Conservation (phyloP, 2,329 filamentous ascomycete genomes). For the Didymella pinodella region DNA sequence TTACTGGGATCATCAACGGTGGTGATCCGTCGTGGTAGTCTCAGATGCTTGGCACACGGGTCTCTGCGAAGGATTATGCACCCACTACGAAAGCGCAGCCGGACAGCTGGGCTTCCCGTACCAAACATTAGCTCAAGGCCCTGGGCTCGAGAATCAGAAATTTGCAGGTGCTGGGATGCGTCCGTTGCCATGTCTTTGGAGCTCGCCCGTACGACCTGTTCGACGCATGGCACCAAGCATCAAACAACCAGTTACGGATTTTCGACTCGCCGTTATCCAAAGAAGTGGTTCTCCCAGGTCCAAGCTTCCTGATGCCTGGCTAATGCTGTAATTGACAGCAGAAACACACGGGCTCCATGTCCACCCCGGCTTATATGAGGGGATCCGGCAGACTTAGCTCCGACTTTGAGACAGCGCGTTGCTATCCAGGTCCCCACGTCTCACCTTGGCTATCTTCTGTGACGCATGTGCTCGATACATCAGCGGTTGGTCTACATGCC, state of each 20-base stretch:
- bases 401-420: slow-evolving; percentile 50
- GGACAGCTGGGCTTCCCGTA: background rate
- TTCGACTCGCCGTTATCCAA: slow-evolving; percentile 32
- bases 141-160: background rate
- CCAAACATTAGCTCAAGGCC: background rate
- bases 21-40: slow-evolving; percentile 13
- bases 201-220: background rate
- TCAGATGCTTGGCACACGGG: slow-evolving; percentile 17
- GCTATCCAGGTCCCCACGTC: slow-evolving; percentile 45
- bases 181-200: background rate
- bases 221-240: background rate
- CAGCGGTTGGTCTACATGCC: slow-evolving; percentile 43
- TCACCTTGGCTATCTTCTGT: slow-evolving; percentile 51
- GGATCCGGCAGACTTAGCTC: slow-evolving; percentile 48
- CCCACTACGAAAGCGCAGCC: slow-evolving; percentile 5
- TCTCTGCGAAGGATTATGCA: slow-evolving; percentile 13
- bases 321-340: slow-evolving; percentile 49
- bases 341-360: slow-evolving; percentile 42
- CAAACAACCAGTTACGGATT: slow-evolving; percentile 8
- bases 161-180: background rate
- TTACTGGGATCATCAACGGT: slow-evolving; percentile 22
- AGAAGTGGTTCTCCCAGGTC: slow-evolving; percentile 31
- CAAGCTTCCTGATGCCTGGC: slow-evolving; percentile 30
- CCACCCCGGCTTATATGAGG: slow-evolving; percentile 48
- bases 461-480: slow-evolving; percentile 46